Conservation (phyloP, 768 basidiomycete genomes). For the Tylopilus plumbeoviolaceoides region DNA sequence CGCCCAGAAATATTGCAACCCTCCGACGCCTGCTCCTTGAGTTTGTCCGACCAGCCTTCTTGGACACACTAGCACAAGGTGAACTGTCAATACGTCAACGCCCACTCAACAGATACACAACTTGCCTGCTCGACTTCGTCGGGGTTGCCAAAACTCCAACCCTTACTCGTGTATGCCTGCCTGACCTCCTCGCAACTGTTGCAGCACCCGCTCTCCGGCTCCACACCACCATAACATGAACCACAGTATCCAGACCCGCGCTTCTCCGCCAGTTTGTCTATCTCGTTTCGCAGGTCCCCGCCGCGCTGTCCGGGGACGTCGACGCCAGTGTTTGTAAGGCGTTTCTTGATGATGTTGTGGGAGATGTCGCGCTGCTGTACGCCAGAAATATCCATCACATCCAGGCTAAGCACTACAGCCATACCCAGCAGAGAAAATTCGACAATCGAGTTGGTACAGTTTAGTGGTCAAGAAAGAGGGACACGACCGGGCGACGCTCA, state of each 20-base stretch:
- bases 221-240: constrained; percentile 89
- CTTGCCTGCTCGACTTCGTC: constrained; percentile 89
- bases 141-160: constrained; percentile 94
- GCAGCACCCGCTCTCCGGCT: constrained; percentile 80
- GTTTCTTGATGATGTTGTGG: constrained; percentile 83
- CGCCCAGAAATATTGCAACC: constrained; percentile 93
- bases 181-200: constrained; percentile 96
- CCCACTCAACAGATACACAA: not conserved
- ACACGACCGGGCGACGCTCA: constrained; percentile 41
- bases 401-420: constrained; percentile 80
- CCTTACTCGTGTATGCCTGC: constrained; percentile 81
- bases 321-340: constrained; percentile 58
- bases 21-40: constrained; percentile 88
- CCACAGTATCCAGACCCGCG: constrained; percentile 76
- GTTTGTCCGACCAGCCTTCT: constrained; percentile 94
- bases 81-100: not conserved
- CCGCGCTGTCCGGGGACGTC: constrained; percentile 52
- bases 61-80: constrained; percentile 64
- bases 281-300: constrained; percentile 77
- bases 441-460: too few species aligned
- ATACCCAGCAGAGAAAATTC: too few species aligned
- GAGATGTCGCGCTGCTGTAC: constrained; percentile 89
- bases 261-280: constrained; percentile 71
- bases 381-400: constrained; percentile 98
- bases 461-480: not conserved